Conservation (phyloP, 768 basidiomycete species). For the Dioszegia aurantiaca region DNA sequence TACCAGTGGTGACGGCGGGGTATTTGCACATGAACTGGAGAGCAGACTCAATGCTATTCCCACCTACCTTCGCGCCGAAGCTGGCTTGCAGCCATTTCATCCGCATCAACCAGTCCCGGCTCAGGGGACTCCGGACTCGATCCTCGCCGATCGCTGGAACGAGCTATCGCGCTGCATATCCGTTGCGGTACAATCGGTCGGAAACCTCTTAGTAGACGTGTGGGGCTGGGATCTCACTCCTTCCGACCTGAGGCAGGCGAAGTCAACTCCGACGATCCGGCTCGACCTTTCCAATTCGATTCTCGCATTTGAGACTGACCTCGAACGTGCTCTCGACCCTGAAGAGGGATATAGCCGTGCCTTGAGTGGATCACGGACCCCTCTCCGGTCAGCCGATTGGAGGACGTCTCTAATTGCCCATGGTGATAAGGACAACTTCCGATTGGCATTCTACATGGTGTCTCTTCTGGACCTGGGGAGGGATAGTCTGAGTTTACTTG, state of each 20-base stretch:
- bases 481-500: constrained; percentile 25
- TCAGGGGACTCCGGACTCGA: not conserved
- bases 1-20: not conserved
- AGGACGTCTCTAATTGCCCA: not conserved
- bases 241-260: not conserved
- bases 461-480: constrained; percentile 38
- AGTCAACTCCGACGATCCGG: not conserved
- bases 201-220: not conserved
- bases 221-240: not conserved
- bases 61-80: not conserved
- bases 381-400: not conserved
- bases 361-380: not conserved
- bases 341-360: constrained; percentile 1
- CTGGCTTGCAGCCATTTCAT: not conserved
- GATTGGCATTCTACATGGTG: constrained; percentile 45
- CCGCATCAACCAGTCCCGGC: not conserved
- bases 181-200: not conserved
- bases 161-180: constrained; percentile 3
- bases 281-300: constrained; percentile 13
- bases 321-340: constrained; percentile 14
- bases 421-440: constrained; percentile 28
- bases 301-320: constrained; percentile 6
- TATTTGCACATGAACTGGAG: not conserved
- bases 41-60: not conserved
- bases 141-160: not conserved